phyloP scores from a whole-genome alignment of 352 stramenopile genomes.

The Pythium dissotocum region DNA sequence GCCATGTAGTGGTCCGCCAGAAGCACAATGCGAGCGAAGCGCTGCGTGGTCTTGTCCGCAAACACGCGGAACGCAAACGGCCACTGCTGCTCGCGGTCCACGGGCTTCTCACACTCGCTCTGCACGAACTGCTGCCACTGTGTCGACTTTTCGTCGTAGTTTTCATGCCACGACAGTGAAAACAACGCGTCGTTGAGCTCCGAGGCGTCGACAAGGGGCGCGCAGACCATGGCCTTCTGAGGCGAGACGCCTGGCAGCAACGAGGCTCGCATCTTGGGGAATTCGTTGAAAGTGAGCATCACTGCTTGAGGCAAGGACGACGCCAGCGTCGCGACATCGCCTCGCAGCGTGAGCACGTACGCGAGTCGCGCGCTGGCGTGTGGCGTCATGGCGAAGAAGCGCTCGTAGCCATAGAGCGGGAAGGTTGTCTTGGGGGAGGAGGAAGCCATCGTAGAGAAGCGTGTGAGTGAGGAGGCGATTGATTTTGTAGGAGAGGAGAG shows the following conservation, averaged over 20 bases:
- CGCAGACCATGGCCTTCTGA: slow-evolving; percentile 54
- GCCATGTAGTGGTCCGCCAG: slow-evolving; percentile 70
- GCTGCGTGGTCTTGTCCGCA: slow-evolving; percentile 36
- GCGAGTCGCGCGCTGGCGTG: slow-evolving; percentile 44
- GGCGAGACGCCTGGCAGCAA: slow-evolving; percentile 43
- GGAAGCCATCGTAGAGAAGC: slow-evolving; percentile 5
- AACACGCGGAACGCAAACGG: slow-evolving; percentile 49
- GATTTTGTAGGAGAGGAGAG: background rate
- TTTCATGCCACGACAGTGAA: slow-evolving; percentile 37
- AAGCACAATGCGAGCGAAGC: slow-evolving; percentile 48
- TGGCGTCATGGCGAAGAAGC: slow-evolving; percentile 66
- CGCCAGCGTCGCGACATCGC: slow-evolving; percentile 40
- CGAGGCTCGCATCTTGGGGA: slow-evolving; percentile 49
- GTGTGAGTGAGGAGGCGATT: background rate
- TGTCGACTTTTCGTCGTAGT: slow-evolving; percentile 30
- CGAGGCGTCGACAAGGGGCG: slow-evolving; percentile 39
- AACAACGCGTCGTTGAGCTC: slow-evolving; percentile 42
- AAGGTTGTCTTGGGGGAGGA: slow-evolving; percentile 32
- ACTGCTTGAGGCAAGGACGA: slow-evolving; percentile 42
- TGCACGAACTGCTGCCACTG: slow-evolving; percentile 53
- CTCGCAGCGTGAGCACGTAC: slow-evolving; percentile 50
- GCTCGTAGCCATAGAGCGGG: slow-evolving; percentile 63
- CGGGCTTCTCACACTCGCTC: slow-evolving; percentile 41
- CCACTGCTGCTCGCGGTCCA: slow-evolving; percentile 48
- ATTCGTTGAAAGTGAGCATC: slow-evolving; percentile 57